A percentile compares a stretch with the other conserved stretches of the same genome.
Conservation (phyloP, 345 rosid genomes). For the Salix brachista region DNA sequence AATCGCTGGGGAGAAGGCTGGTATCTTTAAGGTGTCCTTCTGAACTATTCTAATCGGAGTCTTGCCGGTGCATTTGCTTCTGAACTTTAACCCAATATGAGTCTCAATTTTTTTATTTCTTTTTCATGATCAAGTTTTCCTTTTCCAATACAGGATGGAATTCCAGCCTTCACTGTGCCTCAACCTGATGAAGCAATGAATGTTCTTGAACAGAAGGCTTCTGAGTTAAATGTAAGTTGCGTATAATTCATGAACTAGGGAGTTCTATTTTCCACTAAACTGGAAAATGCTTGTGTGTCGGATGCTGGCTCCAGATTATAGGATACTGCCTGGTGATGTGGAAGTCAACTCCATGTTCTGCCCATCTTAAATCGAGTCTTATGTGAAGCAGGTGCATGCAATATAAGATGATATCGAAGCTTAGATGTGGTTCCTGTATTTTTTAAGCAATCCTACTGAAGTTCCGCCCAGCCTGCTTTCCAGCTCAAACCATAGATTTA, state of each 20-base stretch:
- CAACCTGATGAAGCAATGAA: constrained; percentile 95
- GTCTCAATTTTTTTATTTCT: neutral
- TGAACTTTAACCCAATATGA: neutral
- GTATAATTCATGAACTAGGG: constrained; percentile 1
- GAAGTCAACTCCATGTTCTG: neutral
- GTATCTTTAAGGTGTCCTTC: constrained; percentile 78
- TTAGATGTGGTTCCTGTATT: neutral
- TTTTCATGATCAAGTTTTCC: neutral
- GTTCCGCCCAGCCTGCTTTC: neutral
- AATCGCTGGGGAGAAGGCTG: constrained; percentile 99
- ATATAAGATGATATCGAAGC: neutral
- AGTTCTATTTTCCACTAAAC: neutral
- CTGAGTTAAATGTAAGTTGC: constrained; percentile 59
- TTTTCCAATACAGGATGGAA: constrained; percentile 46
- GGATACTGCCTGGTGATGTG: neutral
- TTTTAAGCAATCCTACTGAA: neutral
- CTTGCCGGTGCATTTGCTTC: constrained; percentile 8
- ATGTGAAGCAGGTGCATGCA: neutral
- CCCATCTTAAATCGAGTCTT: neutral
- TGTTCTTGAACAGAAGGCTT: constrained; percentile 82
- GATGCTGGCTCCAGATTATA: constrained; percentile 4
- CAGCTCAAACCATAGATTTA: neutral
- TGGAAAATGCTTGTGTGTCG: constrained; percentile 1
- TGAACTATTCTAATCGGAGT: neutral
- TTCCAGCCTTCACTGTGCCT: constrained; percentile 89